Evolutionary conservation across 805 yeast species (phyloP).

Genomic region (Yarrowia deformans): DNA sequence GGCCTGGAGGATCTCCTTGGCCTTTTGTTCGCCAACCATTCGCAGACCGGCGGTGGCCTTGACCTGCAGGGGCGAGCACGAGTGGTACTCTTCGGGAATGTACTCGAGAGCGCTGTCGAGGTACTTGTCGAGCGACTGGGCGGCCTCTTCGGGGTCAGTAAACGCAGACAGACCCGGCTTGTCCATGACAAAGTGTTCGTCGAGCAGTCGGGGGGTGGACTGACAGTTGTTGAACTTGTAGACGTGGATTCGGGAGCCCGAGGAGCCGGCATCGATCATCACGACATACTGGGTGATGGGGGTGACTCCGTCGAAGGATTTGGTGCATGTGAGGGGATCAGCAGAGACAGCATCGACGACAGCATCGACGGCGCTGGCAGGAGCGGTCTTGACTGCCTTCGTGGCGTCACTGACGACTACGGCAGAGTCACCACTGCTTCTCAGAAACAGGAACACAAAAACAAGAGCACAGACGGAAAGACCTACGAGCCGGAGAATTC

Average conservation of each 20-base stretch:
- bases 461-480: slow-evolving; percentile 10
- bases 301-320: slow-evolving; percentile 52
- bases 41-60: slow-evolving; percentile 98
- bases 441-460: slow-evolving; percentile 10
- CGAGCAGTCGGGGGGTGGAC: slow-evolving; percentile 79
- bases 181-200: slow-evolving; percentile 85
- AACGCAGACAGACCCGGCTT: slow-evolving; percentile 83
- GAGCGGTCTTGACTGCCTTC: background rate
- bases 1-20: slow-evolving; percentile 72
- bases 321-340: slow-evolving; percentile 46
- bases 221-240: slow-evolving; percentile 88
- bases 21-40: slow-evolving; percentile 76
- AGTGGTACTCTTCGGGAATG: slow-evolving; percentile 75
- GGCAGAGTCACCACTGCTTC: background rate
- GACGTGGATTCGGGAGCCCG: slow-evolving; percentile 95
- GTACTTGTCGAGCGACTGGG: slow-evolving; percentile 84
- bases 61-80: slow-evolving; percentile 93
- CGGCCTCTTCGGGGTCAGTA: slow-evolving; percentile 83
- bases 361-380: background rate
- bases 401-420: background rate
- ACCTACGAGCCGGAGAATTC: background rate
- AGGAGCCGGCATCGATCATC: slow-evolving; percentile 98
- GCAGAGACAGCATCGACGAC: background rate
- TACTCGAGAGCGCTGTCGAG: slow-evolving; percentile 74
- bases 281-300: slow-evolving; percentile 72